Evolutionary conservation across 176 grass and related monocot species (phyloP), one percentile per base, ranked within the genome.

Genomic region (Cenchrus fungigraminus): DNA sequence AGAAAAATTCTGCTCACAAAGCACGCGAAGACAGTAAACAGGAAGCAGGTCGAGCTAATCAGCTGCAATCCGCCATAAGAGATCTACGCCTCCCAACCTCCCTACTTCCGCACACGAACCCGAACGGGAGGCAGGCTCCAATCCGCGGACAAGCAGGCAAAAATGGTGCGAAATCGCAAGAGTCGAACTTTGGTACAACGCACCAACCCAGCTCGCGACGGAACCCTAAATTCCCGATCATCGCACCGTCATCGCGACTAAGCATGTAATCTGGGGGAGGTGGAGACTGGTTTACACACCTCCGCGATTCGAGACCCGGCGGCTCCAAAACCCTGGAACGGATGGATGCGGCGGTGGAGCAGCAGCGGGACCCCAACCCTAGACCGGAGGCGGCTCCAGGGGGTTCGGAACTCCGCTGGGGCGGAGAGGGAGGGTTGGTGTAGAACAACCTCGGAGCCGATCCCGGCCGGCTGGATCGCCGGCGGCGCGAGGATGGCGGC

Each of bases 151-250:
- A 57, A 43, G 40, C 28, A 76, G 20, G 4, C 52, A 5, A 6
- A 60, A 45, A 45, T 19, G 34, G 10, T 37, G 20, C 34, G 17
- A 60, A 61, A 77, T 77, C 31, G 54, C 53, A n/a, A 7, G 8
- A 4, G 44, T 0, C 55, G 40, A 37, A 13, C 15, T 37, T 59
- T 32, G 0, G 52, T 25, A 2, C 22, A 60, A 19, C 74, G 55
- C 9, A 44, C 55, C 9, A 78, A 25, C 74, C 55, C 6, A 25
- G 62, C 54, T 1, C 5, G 42, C 20, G 40, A 61, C 56, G 37
- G 44, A 78, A 78, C 55, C 56, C 56, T 62, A 78, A 62, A 46
- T 62, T 60, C 37, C 56, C 56, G 37, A 78, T 61, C 56, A 78
- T 1, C 12, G 37, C 4, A 22, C 56, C 37, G 19, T 2, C 56